These are phyloP conservation scores for Erythrophleum ivorense DNA, from an alignment of 331 rosid species.

Conservation along the genomic window DNA sequence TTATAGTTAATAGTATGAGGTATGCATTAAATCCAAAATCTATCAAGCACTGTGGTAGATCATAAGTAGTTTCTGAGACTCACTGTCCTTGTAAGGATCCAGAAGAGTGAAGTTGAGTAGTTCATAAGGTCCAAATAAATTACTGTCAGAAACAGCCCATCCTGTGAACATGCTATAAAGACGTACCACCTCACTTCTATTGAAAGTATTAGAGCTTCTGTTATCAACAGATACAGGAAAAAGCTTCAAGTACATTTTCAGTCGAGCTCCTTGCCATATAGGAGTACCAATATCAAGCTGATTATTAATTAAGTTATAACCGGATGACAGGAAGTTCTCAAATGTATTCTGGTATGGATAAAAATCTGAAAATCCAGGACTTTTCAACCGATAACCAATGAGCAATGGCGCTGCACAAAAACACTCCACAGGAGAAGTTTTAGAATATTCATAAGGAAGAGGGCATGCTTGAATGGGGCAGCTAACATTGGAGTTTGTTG, in stretches of 20 bases:
- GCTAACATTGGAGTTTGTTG: slow-evolving; percentile 37
- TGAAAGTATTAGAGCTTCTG: slow-evolving; percentile 45
- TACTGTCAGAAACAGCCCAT: slow-evolving; percentile 66
- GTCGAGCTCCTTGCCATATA: slow-evolving; percentile 80
- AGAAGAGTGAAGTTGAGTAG: slow-evolving; percentile 52
- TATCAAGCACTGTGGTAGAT: slow-evolving; percentile 17
- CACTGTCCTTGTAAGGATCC: slow-evolving; percentile 59
- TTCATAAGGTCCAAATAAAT: slow-evolving; percentile 85
- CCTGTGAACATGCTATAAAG: slow-evolving; percentile 57
- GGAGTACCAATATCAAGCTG: slow-evolving; percentile 61
- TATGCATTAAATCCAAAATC: slow-evolving; percentile 24
- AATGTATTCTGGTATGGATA: slow-evolving; percentile 51
- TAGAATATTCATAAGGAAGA: slow-evolving; percentile 62
- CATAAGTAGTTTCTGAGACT: slow-evolving; percentile 48
- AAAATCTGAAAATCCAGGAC: slow-evolving; percentile 85
- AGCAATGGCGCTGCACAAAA: slow-evolving; percentile 74
- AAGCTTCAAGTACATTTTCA: slow-evolving; percentile 68
- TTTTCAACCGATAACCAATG: slow-evolving; percentile 77
- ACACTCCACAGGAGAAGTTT: slow-evolving; percentile 50
- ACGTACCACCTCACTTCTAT: slow-evolving; percentile 61
- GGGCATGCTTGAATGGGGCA: slow-evolving; percentile 69
- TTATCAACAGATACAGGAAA: slow-evolving; percentile 58
- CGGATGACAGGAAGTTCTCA: slow-evolving; percentile 54
- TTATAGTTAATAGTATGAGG: slow-evolving; percentile 17
- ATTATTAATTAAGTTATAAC: slow-evolving; percentile 46